Evolutionary conservation across 2,329 filamentous ascomycete species (phyloP).

Genomic region (Alternaria ventricosa): DNA sequence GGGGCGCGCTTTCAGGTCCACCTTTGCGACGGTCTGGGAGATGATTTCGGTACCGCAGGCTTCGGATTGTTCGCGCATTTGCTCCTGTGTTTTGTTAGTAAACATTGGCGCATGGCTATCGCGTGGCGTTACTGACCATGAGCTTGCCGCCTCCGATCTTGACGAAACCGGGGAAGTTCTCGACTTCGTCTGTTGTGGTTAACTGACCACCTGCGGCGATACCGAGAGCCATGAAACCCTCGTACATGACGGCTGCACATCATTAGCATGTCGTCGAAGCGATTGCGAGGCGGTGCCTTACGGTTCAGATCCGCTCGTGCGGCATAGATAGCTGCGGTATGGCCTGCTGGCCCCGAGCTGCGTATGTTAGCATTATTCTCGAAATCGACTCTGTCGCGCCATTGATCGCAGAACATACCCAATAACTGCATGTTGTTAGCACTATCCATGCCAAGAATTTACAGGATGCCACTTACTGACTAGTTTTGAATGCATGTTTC

Average conservation of each 20-base stretch:
- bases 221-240: conserved; percentile 97
- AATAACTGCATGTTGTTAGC: conserved; percentile 45
- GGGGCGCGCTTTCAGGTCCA: conserved; percentile 81
- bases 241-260: conserved; percentile 80
- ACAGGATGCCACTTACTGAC: conserved; percentile 70
- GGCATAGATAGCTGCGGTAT: conserved; percentile 96
- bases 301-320: conserved; percentile 91
- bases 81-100: conserved; percentile 62
- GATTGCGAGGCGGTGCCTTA: conserved; percentile 47
- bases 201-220: conserved; percentile 96
- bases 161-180: conserved; percentile 97
- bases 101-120: background rate
- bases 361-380: conserved; percentile 36
- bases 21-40: conserved; percentile 86
- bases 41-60: conserved; percentile 93
- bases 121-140: conserved; percentile 66
- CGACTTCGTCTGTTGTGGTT: conserved; percentile 96
- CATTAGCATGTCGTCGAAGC: conserved; percentile 23
- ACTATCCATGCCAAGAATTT: background rate
- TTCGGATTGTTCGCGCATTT: conserved; percentile 90
- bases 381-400: conserved; percentile 4
- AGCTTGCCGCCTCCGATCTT: conserved; percentile 85
- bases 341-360: conserved; percentile 94
- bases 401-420: conserved; percentile 35
- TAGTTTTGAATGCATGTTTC: conserved; percentile 90